These are phyloP conservation scores for Penicillium sp. DNA, from an alignment of 2,329 filamentous ascomycete genomes.

Conservation along the genomic window DNA sequence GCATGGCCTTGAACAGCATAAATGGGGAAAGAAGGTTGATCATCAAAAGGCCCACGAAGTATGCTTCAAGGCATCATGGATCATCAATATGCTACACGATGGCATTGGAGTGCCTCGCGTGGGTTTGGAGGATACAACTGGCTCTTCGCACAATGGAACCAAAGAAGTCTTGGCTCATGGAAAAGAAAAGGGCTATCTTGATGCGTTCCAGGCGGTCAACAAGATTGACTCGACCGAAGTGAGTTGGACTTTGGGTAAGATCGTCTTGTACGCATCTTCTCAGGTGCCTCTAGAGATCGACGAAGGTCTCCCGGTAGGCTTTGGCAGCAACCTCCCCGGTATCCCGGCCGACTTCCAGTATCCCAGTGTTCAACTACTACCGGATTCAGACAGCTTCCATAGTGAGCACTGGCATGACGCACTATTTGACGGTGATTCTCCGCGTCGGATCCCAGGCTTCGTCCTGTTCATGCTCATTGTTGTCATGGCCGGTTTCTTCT, in stretches of 20 bases:
- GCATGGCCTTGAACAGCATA: constrained; percentile 60
- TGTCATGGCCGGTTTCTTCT: constrained; percentile 65
- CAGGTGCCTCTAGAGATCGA: constrained; percentile 68
- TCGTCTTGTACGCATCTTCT: constrained; percentile 89
- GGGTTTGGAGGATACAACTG: constrained; percentile 65
- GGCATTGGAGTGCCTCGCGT: constrained; percentile 90
- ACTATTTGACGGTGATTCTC: constrained; percentile 64
- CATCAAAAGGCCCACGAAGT: constrained; percentile 75
- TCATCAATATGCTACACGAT: constrained; percentile 94
- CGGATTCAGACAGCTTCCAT: constrained; percentile 31
- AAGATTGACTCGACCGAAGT: constrained; percentile 90
- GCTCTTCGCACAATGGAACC: constrained; percentile 65
- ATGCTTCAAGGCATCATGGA: constrained; percentile 97
- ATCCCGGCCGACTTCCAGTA: constrained; percentile 79
- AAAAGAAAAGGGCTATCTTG: constrained; percentile 71
- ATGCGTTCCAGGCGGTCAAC: constrained; percentile 88
- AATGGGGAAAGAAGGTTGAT: constrained; percentile 74
- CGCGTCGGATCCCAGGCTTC: constrained; percentile 69
- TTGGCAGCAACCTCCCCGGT: constrained; percentile 75
- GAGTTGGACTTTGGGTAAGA: constrained; percentile 96
- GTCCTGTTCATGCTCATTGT: constrained; percentile 75
- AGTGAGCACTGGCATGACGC: constrained; percentile 59
- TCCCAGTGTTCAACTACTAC: constrained; percentile 50
- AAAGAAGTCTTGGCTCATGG: constrained; percentile 66
- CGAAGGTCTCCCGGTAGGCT: constrained; percentile 74